A percentile compares a stretch with the other conserved stretches of the same genome.
These are phyloP conservation scores for Talaromyces proteolyticus DNA, from an alignment of 495 filamentous ascomycete genomes.

Conservation along the genomic window DNA sequence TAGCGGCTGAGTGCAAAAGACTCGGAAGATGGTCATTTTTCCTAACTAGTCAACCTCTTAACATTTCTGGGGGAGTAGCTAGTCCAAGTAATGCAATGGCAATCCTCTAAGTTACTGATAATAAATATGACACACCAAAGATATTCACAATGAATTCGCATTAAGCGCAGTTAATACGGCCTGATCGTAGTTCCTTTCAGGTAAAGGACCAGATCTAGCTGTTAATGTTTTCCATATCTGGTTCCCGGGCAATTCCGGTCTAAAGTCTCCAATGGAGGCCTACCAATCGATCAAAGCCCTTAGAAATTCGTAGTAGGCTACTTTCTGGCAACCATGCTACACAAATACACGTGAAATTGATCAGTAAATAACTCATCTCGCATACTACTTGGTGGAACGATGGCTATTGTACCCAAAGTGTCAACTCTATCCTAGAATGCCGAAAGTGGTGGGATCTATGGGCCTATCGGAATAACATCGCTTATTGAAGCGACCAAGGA, in stretches of 20 bases:
- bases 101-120: constrained; percentile 24
- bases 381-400: background rate
- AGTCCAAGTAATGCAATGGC: constrained; percentile 42
- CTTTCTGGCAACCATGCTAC: background rate
- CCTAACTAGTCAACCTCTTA: constrained; percentile 58
- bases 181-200: background rate
- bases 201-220: background rate
- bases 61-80: constrained; percentile 39
- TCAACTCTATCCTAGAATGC: background rate
- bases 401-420: background rate
- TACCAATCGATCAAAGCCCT: background rate
- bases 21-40: constrained; percentile 64
- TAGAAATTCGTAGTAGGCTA: background rate
- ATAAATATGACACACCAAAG: background rate
- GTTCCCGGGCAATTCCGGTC: background rate
- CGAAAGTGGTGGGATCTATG: background rate
- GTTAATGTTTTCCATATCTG: background rate
- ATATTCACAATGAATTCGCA: background rate
- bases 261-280: background rate
- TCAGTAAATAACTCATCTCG: too few species aligned
- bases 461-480: background rate
- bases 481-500: background rate
- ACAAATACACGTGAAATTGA: background rate
- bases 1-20: constrained; percentile 44
- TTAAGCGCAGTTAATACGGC: background rate